Base-by-base conservation (phyloP, 2,329 filamentous ascomycete species). In the Colletotrichum spaethianum region DNA sequence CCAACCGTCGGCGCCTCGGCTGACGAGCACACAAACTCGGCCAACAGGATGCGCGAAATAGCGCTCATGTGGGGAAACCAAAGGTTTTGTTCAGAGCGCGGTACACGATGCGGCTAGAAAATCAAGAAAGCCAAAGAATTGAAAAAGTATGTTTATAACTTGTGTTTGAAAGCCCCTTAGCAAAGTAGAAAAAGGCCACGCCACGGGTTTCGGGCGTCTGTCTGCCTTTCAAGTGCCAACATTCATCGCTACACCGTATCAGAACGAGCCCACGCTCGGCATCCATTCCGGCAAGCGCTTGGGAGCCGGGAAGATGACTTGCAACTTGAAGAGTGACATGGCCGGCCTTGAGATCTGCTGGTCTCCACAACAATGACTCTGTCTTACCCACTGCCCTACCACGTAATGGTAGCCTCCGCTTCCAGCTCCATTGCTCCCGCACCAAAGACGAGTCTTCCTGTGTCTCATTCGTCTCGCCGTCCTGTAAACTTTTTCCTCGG, bases 331-430 rank as follows among this genome's bases (percentile, higher is more conserved):
- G 23, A 36, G 28, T 48, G 59, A 11, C 44, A 62, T 62, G 44
- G n/a, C 28, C 44, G 23, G 46, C 44, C 33, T 20, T 20, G 11
- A 48, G 59, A 38, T 36, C 59, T 36, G 44, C 59, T 26, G 31
- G 26, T 62, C 42, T 14, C 57, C 42, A 62, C 28, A 50, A 31
- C 59, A 20, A 48, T 38, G 28, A 36, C 59, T 62, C 14, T 36
- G 20, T 46, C 16, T 20, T 28, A 7, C 11, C 28, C 11, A 12
- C 31, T 33, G 26, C 28, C 26, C 3, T 46, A 26, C 9, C 56
- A 28, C 23, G 23, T 42, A n/a, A 42, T 42, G 5, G 44, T n/a
- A 23, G n/a, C n/a, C 55, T 57, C 36, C 36, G 14, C 55, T 40
- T 26, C 7, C 36, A 28, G 14, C 55, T 40, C 40, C 38, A 28